A percentile compares a stretch with the other conserved stretches of the same genome.
phyloP scores from a whole-genome alignment of 2,329 filamentous ascomycete species.

The Fusarium decemcellulare region DNA sequence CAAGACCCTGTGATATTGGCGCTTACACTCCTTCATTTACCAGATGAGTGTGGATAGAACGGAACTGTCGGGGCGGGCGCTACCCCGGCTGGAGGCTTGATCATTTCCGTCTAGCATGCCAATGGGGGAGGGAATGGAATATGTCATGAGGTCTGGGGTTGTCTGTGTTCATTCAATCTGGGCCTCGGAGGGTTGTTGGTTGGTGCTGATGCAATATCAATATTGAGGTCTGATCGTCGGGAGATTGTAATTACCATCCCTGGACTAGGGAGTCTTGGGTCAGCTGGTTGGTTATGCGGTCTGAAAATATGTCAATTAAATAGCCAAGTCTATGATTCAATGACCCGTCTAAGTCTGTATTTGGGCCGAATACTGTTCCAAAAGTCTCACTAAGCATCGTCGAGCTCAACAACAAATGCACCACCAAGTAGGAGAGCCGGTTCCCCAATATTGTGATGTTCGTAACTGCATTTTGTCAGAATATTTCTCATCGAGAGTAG shows the following conservation, averaged over 20 bases:
- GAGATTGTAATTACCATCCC: conserved; percentile 24
- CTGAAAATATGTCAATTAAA: conserved; percentile 26
- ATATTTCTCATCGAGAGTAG: not conserved
- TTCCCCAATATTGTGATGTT: conserved; percentile 83
- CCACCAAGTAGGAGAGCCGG: conserved; percentile 85
- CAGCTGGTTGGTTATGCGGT: conserved; percentile 6
- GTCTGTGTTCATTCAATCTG: conserved; percentile 29
- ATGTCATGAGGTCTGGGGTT: conserved; percentile 10
- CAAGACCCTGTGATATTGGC: not conserved
- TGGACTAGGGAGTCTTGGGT: conserved; percentile 20
- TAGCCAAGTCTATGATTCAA: conserved; percentile 26
- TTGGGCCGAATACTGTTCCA: not conserved
- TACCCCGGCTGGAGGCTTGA: conserved; percentile 23
- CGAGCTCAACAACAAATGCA: conserved; percentile 70
- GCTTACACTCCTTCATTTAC: conserved; percentile 17
- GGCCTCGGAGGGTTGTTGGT: conserved; percentile 21
- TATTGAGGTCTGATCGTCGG: conserved; percentile 20
- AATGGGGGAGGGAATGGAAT: not conserved
- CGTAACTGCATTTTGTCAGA: conserved; percentile 70
- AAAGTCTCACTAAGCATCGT: conserved; percentile 21
- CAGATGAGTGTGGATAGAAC: conserved; percentile 6
- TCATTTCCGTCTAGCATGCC: conserved; percentile 35
- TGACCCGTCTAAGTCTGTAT: conserved; percentile 5
- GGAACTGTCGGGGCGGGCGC: conserved; percentile 16
- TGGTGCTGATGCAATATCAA: conserved; percentile 20